Percentiles rank a stretch among this genome's conserved stretches.
Evolutionary conservation across 1,284 basidiomycete genomes (phyloP).

Genomic region (Violaceomyces palustris): DNA sequence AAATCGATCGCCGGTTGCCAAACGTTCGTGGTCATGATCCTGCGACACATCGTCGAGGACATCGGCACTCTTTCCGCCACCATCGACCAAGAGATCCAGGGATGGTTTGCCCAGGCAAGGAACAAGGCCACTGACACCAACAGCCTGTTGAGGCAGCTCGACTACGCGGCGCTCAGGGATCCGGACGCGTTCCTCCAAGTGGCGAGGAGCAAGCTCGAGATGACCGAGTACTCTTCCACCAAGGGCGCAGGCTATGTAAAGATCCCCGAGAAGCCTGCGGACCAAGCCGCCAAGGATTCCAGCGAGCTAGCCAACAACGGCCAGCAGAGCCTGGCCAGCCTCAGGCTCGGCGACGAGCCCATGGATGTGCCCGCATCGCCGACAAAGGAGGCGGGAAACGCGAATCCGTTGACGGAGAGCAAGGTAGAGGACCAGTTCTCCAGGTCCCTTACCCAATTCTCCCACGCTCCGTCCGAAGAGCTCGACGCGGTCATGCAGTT

Average conservation of each 20-base stretch:
- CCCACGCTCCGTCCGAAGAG: slow-evolving; percentile 11
- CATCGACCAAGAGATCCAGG: slow-evolving; percentile 71
- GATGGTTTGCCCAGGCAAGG: slow-evolving; percentile 43
- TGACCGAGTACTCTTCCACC: slow-evolving; percentile 33
- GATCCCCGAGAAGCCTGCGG: slow-evolving; percentile 10
- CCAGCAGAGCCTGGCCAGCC: slow-evolving; percentile 21
- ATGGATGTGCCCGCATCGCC: slow-evolving; percentile 59
- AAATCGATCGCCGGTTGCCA: slow-evolving; percentile 60
- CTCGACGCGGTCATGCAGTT: slow-evolving; percentile 66
- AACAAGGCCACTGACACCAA: slow-evolving; percentile 62
- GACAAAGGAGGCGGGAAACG: slow-evolving; percentile 7
- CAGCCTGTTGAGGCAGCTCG: slow-evolving; percentile 71
- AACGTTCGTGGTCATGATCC: slow-evolving; percentile 75
- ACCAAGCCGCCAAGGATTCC: slow-evolving; percentile 9
- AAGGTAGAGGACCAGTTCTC: too few species aligned
- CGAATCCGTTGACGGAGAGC: too few species aligned
- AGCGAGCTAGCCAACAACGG: slow-evolving; percentile 30
- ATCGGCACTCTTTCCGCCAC: slow-evolving; percentile 62
- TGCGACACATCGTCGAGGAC: slow-evolving; percentile 87
- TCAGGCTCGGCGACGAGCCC: slow-evolving; percentile 59
- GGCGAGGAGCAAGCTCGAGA: slow-evolving; percentile 31
- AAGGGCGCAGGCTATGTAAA: slow-evolving; percentile 29
- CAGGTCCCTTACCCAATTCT: too few species aligned
- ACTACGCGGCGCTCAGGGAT: slow-evolving; percentile 76
- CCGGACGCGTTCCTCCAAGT: slow-evolving; percentile 71